A percentile compares a stretch with the other conserved stretches of the same genome.
These are phyloP conservation scores for Microbotryum violaceum DNA, from an alignment of 1,284 basidiomycete species.

Conservation along the genomic window DNA sequence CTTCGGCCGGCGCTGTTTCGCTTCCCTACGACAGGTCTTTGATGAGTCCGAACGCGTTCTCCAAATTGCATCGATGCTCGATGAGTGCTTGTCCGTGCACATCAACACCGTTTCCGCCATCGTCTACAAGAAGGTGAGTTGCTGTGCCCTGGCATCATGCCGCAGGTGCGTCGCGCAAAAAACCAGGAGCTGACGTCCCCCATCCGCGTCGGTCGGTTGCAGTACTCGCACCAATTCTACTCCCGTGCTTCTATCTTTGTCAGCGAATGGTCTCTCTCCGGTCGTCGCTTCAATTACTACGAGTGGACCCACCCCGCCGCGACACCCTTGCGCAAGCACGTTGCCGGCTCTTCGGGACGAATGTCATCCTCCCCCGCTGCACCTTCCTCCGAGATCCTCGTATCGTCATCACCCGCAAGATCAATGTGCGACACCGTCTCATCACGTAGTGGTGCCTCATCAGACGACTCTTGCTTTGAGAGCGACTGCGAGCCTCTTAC, in stretches of 20 bases:
- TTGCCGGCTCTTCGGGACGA: conserved; percentile 3
- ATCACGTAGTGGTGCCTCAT: conserved; percentile 12
- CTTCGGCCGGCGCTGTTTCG: conserved; percentile 4
- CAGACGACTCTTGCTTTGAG: conserved; percentile 16
- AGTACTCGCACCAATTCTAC: conserved; percentile 88
- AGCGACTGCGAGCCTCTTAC: conserved; percentile 27
- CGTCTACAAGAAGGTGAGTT: conserved; percentile 68
- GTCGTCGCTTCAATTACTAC: conserved; percentile 43
- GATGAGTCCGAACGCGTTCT: conserved; percentile 69
- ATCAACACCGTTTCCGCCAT: conserved; percentile 86
- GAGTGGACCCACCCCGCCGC: conserved; percentile 23
- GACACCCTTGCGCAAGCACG: conserved; percentile 19
- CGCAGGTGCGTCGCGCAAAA: neutral
- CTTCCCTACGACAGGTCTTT: conserved; percentile 34
- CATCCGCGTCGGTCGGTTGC: neutral
- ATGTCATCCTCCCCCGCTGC: conserved; percentile 17
- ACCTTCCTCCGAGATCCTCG: conserved; percentile 11
- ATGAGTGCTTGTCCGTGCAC: conserved; percentile 72
- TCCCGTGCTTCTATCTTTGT: conserved; percentile 86
- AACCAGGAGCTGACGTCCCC: neutral
- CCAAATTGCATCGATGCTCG: conserved; percentile 63
- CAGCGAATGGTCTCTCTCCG: conserved; percentile 73
- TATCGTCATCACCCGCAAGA: conserved; percentile 9
- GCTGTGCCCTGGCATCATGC: conserved; percentile 2
- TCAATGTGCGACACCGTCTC: conserved; percentile 18